These are phyloP conservation scores for Immersiporthe knoxdaviesiana DNA, from an alignment of 2,329 filamentous ascomycete species.

Conservation along the genomic window DNA sequence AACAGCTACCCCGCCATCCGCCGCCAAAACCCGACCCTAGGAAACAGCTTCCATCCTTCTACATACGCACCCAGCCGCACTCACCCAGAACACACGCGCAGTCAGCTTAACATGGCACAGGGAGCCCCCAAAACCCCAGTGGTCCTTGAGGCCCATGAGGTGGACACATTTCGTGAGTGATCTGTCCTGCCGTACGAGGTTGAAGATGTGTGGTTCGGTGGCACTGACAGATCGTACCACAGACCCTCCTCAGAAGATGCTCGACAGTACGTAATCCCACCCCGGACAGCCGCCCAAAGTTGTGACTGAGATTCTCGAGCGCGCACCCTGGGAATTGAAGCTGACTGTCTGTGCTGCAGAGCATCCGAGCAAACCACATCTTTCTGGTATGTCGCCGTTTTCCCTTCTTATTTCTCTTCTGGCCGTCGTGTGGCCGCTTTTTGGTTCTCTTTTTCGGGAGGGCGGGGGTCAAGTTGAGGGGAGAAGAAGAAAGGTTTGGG, in stretches of 20 bases:
- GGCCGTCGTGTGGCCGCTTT: background rate
- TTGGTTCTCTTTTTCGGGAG: background rate
- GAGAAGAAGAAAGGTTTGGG: background rate
- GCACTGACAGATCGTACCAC: conserved; percentile 32
- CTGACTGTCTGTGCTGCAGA: conserved; percentile 54
- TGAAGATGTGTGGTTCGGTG: conserved; percentile 22
- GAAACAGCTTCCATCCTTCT: background rate
- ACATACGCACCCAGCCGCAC: background rate
- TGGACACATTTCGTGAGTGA: conserved; percentile 71
- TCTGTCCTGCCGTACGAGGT: background rate
- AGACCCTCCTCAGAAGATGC: conserved; percentile 70
- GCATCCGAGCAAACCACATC: conserved; percentile 71
- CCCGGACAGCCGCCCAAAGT: background rate
- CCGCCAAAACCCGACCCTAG: conserved; percentile 30
- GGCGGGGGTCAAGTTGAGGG: too few relatives aligned
- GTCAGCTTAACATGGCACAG: conserved; percentile 47
- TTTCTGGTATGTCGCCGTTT: conserved; percentile 51
- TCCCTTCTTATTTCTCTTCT: background rate
- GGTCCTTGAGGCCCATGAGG: conserved; percentile 75
- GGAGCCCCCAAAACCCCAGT: conserved; percentile 56
- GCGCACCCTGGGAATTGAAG: conserved; percentile 21
- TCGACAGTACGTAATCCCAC: conserved; percentile 59
- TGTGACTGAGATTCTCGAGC: conserved; percentile 27
- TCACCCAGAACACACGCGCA: conserved; percentile 6
- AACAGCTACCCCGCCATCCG: conserved; percentile 26